A percentile compares a stretch with the other conserved stretches of the same genome.
Evolutionary conservation across 805 yeast species (phyloP).

Genomic region (Clavispora asparagi): DNA sequence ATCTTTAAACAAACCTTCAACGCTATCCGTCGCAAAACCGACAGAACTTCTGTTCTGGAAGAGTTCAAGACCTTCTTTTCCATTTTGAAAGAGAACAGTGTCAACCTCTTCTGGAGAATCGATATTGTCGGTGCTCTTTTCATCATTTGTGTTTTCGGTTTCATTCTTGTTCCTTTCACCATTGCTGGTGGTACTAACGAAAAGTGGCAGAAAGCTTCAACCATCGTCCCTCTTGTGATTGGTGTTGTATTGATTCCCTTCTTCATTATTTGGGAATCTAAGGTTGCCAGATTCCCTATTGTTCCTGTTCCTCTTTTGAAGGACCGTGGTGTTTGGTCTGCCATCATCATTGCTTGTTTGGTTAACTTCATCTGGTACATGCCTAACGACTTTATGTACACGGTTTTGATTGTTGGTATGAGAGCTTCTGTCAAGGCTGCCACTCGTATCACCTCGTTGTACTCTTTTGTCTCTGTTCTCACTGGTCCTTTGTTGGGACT

Average conservation of each 20-base stretch:
- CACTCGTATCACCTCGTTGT: conserved; percentile 57
- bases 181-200: conserved; percentile 58
- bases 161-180: conserved; percentile 68
- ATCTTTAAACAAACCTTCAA: neutral
- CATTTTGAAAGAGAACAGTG: conserved; percentile 2
- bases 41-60: neutral
- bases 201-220: conserved; percentile 53
- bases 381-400: conserved; percentile 66
- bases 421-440: conserved; percentile 57
- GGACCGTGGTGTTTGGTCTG: conserved; percentile 72
- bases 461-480: conserved; percentile 61
- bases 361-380: conserved; percentile 60
- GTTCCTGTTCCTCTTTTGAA: conserved; percentile 53
- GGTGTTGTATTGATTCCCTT: conserved; percentile 59
- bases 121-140: conserved; percentile 61
- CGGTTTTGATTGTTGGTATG: conserved; percentile 61
- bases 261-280: conserved; percentile 56
- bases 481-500: conserved; percentile 57
- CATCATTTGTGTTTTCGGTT: conserved; percentile 52
- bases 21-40: too few species aligned
- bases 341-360: conserved; percentile 53
- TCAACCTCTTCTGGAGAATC: conserved; percentile 52
- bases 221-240: conserved; percentile 65
- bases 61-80: conserved; percentile 9
- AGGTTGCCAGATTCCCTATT: conserved; percentile 55